Evolutionary conservation across 2,329 filamentous ascomycete genomes (phyloP).

Genomic region (Chrysoporthe cubensis): DNA sequence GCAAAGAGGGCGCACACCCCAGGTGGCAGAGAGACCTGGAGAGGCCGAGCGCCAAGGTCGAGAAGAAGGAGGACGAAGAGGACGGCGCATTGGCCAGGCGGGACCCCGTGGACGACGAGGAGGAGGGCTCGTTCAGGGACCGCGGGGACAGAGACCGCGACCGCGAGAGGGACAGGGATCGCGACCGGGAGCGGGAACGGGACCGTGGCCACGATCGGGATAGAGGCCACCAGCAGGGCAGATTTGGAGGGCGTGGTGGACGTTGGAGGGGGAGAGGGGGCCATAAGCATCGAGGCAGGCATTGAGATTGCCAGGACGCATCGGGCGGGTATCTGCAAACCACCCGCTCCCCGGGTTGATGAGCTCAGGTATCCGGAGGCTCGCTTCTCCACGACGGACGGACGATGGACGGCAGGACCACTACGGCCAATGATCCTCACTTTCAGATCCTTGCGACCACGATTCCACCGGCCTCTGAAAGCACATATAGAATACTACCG

Average conservation of each 20-base stretch:
- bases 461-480: not conserved
- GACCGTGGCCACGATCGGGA: slow-evolving; percentile 31
- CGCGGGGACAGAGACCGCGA: slow-evolving; percentile 43
- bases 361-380: not conserved
- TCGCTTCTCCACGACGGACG: not conserved
- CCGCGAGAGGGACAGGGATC: slow-evolving; percentile 40
- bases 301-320: slow-evolving; percentile 5
- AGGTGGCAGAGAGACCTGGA: slow-evolving; percentile 78
- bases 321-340: not conserved
- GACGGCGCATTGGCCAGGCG: slow-evolving; percentile 50
- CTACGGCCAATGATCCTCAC: not conserved
- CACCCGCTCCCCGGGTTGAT: not conserved
- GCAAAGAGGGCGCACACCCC: slow-evolving; percentile 81
- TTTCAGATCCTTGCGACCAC: not conserved
- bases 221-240: slow-evolving; percentile 40
- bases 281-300: slow-evolving; percentile 34
- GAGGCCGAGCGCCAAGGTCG: slow-evolving; percentile 73
- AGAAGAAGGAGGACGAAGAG: slow-evolving; percentile 61
- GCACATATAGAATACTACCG: not conserved
- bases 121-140: slow-evolving; percentile 41
- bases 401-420: not conserved
- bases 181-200: slow-evolving; percentile 41
- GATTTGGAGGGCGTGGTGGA: slow-evolving; percentile 40
- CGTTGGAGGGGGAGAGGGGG: slow-evolving; percentile 38
- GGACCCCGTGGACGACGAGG: slow-evolving; percentile 37